Evolutionary conservation across 495 filamentous ascomycete genomes (phyloP).

Genomic region (Podospora pseudocomata): DNA sequence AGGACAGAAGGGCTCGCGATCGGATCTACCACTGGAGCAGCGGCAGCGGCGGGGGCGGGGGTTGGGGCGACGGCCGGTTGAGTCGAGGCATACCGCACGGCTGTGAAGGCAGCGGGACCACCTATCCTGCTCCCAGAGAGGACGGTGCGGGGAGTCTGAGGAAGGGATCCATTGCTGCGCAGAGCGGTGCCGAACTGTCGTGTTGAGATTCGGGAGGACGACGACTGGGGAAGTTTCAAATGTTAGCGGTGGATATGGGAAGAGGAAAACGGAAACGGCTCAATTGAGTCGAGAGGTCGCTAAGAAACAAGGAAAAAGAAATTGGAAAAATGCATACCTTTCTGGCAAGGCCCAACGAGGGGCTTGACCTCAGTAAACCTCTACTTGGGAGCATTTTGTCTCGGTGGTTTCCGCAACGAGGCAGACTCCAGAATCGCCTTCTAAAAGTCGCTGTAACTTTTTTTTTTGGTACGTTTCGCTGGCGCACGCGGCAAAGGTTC

Average conservation of each 20-base stretch:
- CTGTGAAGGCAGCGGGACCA: constrained; percentile 15
- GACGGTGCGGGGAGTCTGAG: not conserved
- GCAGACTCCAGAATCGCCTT: not conserved
- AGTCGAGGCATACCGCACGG: constrained; percentile 34
- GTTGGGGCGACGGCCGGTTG: constrained; percentile 17
- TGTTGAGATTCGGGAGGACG: constrained; percentile 14
- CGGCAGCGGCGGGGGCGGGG: constrained; percentile 6
- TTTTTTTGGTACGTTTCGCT: not conserved
- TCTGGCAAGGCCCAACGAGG: constrained; percentile 39
- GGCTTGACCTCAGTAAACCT: constrained; percentile 45
- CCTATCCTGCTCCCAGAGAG: constrained; percentile 22
- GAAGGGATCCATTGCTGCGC: constrained; percentile 14
- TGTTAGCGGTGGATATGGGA: constrained; percentile 2
- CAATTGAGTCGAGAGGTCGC: not conserved
- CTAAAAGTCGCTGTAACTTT: not conserved
- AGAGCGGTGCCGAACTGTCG: constrained; percentile 34
- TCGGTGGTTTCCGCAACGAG: constrained; percentile 2
- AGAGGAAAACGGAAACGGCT: not conserved
- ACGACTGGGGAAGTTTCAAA: constrained; percentile 9
- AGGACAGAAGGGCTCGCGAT: constrained; percentile 14
- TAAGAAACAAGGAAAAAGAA: not conserved
- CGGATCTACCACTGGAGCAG: not conserved
- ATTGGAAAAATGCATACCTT: constrained; percentile 22
- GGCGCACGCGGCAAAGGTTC: not conserved
- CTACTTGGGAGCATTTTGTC: constrained; percentile 52